Evolutionary conservation across 2,329 filamentous ascomycete genomes (phyloP).

Genomic region (Fonsecaea multimorphosa): DNA sequence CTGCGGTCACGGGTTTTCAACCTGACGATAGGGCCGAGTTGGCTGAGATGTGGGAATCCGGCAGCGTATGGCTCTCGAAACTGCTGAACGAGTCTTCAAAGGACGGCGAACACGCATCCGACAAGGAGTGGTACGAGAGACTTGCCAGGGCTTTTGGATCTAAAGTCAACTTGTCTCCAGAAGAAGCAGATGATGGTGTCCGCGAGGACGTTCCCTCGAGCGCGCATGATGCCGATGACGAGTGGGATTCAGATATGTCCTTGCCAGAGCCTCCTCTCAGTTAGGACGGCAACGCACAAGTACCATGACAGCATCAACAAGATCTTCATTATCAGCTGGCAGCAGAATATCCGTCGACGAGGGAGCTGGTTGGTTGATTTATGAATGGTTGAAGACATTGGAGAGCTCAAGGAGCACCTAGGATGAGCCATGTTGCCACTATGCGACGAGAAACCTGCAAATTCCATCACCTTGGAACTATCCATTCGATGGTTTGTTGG

Average conservation of each 20-base stretch:
- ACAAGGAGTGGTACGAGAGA: background rate
- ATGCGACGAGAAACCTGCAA: background rate
- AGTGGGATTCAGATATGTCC: background rate
- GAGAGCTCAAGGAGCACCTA: too few relatives aligned
- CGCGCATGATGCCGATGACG: background rate
- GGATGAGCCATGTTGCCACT: too few relatives aligned
- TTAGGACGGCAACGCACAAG: background rate
- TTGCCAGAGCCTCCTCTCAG: background rate
- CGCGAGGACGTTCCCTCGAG: background rate
- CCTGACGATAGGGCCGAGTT: background rate
- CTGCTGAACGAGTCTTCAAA: background rate
- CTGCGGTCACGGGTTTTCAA: background rate
- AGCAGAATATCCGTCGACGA: too few relatives aligned
- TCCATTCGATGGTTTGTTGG: background rate
- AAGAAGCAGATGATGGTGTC: background rate
- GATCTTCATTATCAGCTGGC: too few relatives aligned
- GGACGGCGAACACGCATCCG: background rate
- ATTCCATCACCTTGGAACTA: background rate
- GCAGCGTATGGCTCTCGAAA: background rate
- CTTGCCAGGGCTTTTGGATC: background rate
- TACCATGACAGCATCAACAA: too few relatives aligned
- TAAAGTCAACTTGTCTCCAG: background rate
- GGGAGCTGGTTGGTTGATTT: too few relatives aligned
- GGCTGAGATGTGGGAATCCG: background rate
- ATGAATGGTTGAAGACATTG: too few relatives aligned